Evolutionary conservation across 805 yeast genomes (phyloP).

Genomic region (Candida patagonica): DNA sequence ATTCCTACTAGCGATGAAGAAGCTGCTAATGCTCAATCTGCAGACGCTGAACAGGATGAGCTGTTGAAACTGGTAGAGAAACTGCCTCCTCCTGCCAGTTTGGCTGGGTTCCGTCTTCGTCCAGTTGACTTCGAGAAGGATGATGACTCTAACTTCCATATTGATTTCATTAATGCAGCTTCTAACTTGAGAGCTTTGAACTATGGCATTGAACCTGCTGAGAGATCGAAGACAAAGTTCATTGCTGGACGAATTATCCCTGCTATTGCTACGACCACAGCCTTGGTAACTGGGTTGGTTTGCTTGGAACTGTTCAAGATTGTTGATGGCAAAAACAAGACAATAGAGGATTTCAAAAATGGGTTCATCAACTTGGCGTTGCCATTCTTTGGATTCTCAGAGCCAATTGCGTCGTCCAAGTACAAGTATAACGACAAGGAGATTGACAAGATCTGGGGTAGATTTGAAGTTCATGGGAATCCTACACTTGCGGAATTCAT

Average conservation of each 20-base stretch:
- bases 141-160: constrained; percentile 94
- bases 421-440: constrained; percentile 69
- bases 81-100: constrained; percentile 78
- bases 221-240: constrained; percentile 82
- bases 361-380: constrained; percentile 88
- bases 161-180: constrained; percentile 91
- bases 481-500: constrained; percentile 65
- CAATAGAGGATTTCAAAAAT: constrained; percentile 80
- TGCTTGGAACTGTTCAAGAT: constrained; percentile 89
- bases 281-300: constrained; percentile 90
- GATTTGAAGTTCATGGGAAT: constrained; percentile 63
- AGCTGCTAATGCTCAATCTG: constrained; percentile 48
- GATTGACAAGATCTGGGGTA: constrained; percentile 90
- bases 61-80: constrained; percentile 61
- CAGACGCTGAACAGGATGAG: constrained; percentile 48
- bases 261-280: constrained; percentile 99
- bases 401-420: constrained; percentile 81
- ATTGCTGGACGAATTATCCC: constrained; percentile 98
- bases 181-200: constrained; percentile 93
- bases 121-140: constrained; percentile 98
- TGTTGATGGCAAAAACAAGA: constrained; percentile 54
- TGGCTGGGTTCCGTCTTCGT: constrained; percentile 77
- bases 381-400: constrained; percentile 95
- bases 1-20: constrained; percentile 54
- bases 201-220: constrained; percentile 82